Percentiles rank a stretch among this genome's conserved stretches.
Evolutionary conservation across 352 stramenopile species (phyloP).

Genomic region (Pythium folliculosum): DNA sequence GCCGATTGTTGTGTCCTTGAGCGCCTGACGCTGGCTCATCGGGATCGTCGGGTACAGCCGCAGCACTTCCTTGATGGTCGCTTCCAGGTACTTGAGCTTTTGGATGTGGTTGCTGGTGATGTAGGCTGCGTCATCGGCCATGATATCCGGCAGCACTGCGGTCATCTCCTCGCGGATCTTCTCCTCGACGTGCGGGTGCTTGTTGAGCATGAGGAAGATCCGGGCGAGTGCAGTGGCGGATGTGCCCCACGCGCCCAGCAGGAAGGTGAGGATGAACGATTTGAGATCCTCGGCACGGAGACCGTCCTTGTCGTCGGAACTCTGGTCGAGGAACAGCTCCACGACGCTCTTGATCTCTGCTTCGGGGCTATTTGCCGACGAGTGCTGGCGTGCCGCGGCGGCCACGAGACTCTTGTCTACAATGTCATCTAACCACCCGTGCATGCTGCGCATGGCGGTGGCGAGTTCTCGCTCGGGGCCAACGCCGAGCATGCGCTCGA

Average conservation of each 20-base stretch:
- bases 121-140: constrained; percentile 25
- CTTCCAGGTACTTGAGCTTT: constrained; percentile 59
- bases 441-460: constrained; percentile 30
- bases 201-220: constrained; percentile 69
- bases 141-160: constrained; percentile 21
- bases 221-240: constrained; percentile 69
- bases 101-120: constrained; percentile 55
- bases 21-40: constrained; percentile 52
- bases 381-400: constrained; percentile 19
- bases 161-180: constrained; percentile 53
- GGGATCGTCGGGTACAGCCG: constrained; percentile 65
- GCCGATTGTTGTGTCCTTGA: constrained; percentile 53
- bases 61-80: constrained; percentile 59
- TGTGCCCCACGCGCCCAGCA: constrained; percentile 76
- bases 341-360: constrained; percentile 20
- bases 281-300: background rate
- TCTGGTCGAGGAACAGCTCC: constrained; percentile 6
- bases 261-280: constrained; percentile 31
- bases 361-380: background rate
- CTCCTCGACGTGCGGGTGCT: constrained; percentile 46
- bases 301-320: background rate
- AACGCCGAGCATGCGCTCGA: constrained; percentile 21
- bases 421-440: constrained; percentile 43
- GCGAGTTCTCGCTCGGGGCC: constrained; percentile 35
- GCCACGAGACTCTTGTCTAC: constrained; percentile 32